A percentile compares a stretch with the other conserved stretches of the same genome.
Evolutionary conservation across 306 rosid species (phyloP).

Genomic region (Prunus campanulata): DNA sequence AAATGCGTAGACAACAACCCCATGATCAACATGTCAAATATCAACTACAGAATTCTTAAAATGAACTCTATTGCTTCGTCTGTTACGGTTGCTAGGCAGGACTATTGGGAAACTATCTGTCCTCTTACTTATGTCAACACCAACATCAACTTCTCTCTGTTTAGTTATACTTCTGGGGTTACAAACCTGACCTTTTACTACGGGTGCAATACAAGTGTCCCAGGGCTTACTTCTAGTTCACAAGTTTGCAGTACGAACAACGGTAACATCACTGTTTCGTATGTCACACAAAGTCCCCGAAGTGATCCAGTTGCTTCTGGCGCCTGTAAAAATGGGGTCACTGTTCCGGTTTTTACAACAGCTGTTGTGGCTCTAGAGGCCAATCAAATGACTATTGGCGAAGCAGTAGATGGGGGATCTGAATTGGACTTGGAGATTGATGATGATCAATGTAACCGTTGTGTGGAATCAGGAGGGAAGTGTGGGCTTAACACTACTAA

Average conservation of each 20-base stretch:
- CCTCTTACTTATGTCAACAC: not conserved
- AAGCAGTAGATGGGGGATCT: not conserved
- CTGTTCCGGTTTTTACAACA: not conserved
- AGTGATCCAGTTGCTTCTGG: not conserved
- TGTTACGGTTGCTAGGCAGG: slow-evolving; percentile 6
- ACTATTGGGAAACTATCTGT: slow-evolving; percentile 9
- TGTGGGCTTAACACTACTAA: not conserved
- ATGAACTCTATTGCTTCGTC: not conserved
- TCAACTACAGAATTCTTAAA: not conserved
- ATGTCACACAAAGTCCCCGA: not conserved
- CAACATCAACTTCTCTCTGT: not conserved
- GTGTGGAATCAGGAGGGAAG: not conserved
- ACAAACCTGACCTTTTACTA: not conserved
- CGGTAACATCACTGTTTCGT: not conserved
- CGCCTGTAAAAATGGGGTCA: not conserved
- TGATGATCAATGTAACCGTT: not conserved
- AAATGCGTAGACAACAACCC: not conserved
- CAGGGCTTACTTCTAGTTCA: too few species aligned
- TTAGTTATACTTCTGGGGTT: not conserved
- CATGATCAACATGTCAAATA: not conserved
- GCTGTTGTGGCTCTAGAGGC: not conserved
- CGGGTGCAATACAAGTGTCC: not conserved
- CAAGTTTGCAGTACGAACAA: too few species aligned
- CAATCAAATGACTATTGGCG: not conserved
- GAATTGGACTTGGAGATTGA: not conserved